Conservation (phyloP, 2,329 filamentous ascomycete genomes). For the Pseudophaeomoniella oleicola region DNA sequence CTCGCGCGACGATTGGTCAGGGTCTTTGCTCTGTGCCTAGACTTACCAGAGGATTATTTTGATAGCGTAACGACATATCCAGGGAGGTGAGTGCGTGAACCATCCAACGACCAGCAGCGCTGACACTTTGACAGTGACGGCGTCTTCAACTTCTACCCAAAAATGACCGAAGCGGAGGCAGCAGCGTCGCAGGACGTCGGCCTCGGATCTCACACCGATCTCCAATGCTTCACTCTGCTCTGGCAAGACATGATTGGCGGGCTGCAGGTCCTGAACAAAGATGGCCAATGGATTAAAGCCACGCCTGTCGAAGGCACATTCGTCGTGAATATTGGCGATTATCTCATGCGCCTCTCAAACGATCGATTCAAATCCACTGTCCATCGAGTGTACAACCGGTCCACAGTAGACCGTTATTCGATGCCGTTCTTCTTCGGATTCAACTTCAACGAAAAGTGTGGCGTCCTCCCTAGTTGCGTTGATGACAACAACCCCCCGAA, state of each 20-base stretch:
- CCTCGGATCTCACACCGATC: constrained; percentile 34
- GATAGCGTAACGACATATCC: constrained; percentile 39
- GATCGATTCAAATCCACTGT: constrained; percentile 28
- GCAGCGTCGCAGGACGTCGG: constrained; percentile 20
- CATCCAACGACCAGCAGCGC: background rate
- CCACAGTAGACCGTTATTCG: constrained; percentile 28
- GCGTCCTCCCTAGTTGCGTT: constrained; percentile 33
- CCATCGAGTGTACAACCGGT: constrained; percentile 24
- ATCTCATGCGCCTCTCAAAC: constrained; percentile 27
- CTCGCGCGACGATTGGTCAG: constrained; percentile 37
- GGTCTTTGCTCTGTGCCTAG: constrained; percentile 40
- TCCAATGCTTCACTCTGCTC: constrained; percentile 34
- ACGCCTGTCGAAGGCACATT: constrained; percentile 27
- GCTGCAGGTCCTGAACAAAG: constrained; percentile 30
- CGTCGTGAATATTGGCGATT: constrained; percentile 33
- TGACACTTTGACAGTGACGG: constrained; percentile 16
- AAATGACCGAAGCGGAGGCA: constrained; percentile 17
- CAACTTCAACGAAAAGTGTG: constrained; percentile 36
- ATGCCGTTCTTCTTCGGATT: constrained; percentile 45
- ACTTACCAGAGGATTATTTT: constrained; percentile 40
- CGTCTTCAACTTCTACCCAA: constrained; percentile 32
- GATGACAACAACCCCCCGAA: constrained; percentile 31
- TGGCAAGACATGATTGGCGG: constrained; percentile 29
- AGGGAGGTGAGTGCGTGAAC: constrained; percentile 13
- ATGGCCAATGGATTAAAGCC: constrained; percentile 30